A percentile compares a stretch with the other conserved stretches of the same genome.
These are phyloP conservation scores for Tulasnella sp. DNA, from an alignment of 768 basidiomycete species.

Conservation along the genomic window DNA sequence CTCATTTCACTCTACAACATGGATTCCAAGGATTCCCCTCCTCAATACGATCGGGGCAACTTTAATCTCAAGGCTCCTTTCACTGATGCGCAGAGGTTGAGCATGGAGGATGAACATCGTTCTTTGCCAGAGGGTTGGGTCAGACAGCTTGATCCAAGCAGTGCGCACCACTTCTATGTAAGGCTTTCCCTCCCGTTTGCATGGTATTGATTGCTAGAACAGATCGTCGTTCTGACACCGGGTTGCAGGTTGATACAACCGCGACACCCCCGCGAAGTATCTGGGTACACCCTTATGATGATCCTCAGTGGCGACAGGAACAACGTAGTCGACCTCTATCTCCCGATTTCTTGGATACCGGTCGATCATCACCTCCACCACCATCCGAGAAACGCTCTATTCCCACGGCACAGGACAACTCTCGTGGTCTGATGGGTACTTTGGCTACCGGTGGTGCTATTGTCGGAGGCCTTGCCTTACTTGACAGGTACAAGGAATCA, in stretches of 20 bases:
- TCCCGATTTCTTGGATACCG: no score
- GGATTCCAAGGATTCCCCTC: no score
- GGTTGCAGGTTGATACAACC: conserved; percentile 47
- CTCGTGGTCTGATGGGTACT: neutral
- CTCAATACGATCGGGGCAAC: no score
- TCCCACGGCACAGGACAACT: conserved; percentile 6
- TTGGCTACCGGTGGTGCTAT: neutral
- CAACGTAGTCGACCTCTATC: conserved; percentile 12
- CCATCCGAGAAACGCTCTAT: neutral
- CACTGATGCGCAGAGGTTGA: neutral
- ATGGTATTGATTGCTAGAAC: neutral
- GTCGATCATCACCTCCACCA: no score
- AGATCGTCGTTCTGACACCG: neutral
- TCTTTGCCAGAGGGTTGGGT: neutral
- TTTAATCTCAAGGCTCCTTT: neutral
- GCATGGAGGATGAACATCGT: neutral
- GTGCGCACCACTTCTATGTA: neutral
- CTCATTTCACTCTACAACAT: no score
- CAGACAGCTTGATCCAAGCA: conserved; percentile 1
- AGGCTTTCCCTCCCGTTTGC: neutral
- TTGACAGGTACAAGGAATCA: conserved; percentile 54
- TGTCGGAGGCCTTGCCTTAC: conserved; percentile 40
- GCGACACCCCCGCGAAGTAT: conserved; percentile 53
- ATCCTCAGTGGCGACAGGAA: conserved; percentile 47
- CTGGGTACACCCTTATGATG: conserved; percentile 66